Base-by-base conservation (phyloP, 257 asterid species). In the Solanum okadae region DNA sequence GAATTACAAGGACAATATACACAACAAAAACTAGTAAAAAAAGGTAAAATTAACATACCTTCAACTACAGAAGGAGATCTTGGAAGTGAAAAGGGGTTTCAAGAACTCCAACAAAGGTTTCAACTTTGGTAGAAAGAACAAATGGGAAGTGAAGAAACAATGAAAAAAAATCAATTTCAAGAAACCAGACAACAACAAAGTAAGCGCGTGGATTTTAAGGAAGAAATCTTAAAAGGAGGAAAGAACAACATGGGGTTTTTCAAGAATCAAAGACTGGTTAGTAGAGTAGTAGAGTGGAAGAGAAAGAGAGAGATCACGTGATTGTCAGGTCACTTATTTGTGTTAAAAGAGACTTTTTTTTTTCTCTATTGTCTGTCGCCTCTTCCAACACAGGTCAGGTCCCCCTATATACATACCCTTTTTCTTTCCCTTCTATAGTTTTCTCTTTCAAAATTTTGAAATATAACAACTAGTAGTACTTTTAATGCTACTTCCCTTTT, bases 231-330 rank as follows among this genome's bases (percentile, higher is more conserved):
- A n/a, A 87, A 56, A 40, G 5, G 59, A 87, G 34, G 88, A 70
- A 49, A 86, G 34, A 63, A 61, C 76, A 88, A 1, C 68, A 81
- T 46, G 68, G 86, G 86, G 1, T 46, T 81, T 87, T 89, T 1
- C 35, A 72, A 72, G 85, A 87, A n/a, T 31, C 83, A 11, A 86
- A 18, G 81, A 23, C 88, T 4, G 15, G 52, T 15, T 56, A 56
- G 65, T 56, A 56, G n/a, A 79, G 65, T 15, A 44, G 12, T 42
- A 67, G 87, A 79, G 23, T 56, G 59, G 84, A 44, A 34, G 23
- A 71, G 44, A 71, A 34, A 31, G 0, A 56, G 16, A 67, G 34
- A 88, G 88, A 91, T 84, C 98, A 96, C 98, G 97, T 96, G 98
- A 90, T 91, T 93, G 95, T 94, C 96, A 92, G 96, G 63, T 29